phyloP scores from a whole-genome alignment of 148 eudicot species.

The Rhododendron ferrugineum region DNA sequence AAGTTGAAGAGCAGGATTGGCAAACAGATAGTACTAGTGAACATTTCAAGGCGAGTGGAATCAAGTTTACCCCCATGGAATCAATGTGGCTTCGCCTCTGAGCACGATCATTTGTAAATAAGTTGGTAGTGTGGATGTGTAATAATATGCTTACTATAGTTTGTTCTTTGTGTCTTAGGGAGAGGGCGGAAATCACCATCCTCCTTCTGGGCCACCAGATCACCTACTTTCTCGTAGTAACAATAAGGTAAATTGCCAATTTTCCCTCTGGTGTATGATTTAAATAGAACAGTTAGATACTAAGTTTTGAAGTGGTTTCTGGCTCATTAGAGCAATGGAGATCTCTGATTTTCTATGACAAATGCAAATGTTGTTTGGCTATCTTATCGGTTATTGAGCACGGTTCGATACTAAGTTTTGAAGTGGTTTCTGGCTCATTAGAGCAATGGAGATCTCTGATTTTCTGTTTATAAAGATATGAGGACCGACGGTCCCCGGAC shows the following conservation, averaged over 20 bases:
- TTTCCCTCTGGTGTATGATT: not conserved
- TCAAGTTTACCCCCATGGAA: not conserved
- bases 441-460: not conserved
- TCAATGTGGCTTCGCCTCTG: not conserved
- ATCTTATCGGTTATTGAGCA: not conserved
- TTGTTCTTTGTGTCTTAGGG: slow-evolving; percentile 10
- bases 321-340: not conserved
- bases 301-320: not conserved
- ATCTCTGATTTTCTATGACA: not conserved
- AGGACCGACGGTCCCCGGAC: too few species aligned
- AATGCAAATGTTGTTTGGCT: not conserved
- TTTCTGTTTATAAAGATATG: too few species aligned
- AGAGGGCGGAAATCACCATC: slow-evolving; percentile 15
- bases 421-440: not conserved
- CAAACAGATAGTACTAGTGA: not conserved
- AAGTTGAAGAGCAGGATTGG: not conserved
- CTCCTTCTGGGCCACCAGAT: slow-evolving; percentile 34
- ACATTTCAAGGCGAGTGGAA: not conserved
- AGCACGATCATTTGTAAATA: not conserved
- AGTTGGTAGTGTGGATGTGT: not conserved
- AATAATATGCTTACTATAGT: not conserved
- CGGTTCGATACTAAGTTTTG: not conserved
- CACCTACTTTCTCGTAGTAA: slow-evolving; percentile 31
- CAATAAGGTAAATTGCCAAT: slow-evolving; percentile 32
- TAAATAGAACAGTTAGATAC: not conserved